Conservation (phyloP, 257 asterid species). For the Primulina huaijiensis region DNA sequence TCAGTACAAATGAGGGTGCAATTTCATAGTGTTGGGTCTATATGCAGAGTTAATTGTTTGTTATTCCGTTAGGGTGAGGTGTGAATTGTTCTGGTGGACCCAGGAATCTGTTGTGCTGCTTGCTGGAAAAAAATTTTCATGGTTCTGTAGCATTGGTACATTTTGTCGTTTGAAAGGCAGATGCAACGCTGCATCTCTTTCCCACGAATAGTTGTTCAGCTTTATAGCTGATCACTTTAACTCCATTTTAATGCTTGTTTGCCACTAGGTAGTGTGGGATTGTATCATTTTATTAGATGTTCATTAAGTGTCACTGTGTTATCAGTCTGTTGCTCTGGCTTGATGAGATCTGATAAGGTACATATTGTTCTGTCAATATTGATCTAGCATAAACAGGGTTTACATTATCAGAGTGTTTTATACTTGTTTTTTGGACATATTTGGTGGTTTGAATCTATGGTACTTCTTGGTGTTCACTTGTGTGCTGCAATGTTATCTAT, state of each 20-base stretch:
- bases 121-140: too few species aligned
- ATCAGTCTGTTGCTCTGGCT: conserved; percentile 2
- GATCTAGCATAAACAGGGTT: too few species aligned
- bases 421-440: conserved; percentile 5
- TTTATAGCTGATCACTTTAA: background rate
- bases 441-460: background rate
- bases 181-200: background rate
- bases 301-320: background rate
- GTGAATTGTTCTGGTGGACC: too few species aligned
- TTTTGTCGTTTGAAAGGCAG: conserved; percentile 1
- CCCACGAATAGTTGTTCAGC: background rate
- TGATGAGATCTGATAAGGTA: conserved; percentile 1
- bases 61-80: too few species aligned
- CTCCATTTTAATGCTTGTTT: background rate
- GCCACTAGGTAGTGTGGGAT: background rate
- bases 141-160: background rate
- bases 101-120: too few species aligned
- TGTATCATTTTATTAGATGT: conserved; percentile 1
- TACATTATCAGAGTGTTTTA: conserved; percentile 2
- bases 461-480: background rate
- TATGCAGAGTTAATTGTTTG: too few species aligned
- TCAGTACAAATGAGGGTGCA: too few species aligned
- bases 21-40: too few species aligned
- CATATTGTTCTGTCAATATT: too few species aligned
- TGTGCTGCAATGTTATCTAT: too few species aligned